Percentiles rank a stretch among this genome's conserved stretches.
Conservation (phyloP, 116 monocot genomes). For the Cymodocea nodosa region DNA sequence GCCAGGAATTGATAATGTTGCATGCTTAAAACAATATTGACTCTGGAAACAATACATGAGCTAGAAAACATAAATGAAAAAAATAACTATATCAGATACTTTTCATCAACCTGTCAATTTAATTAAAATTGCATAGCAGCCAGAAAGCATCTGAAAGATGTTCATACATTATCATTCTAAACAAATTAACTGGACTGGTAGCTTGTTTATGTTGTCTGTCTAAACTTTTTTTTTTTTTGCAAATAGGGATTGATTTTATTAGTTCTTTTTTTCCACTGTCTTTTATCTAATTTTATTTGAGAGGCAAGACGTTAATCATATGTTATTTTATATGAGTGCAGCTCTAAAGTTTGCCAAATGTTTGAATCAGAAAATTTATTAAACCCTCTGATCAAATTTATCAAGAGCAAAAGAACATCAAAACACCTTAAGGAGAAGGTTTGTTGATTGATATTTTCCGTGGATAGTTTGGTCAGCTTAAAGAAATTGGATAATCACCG, state of each 20-base stretch:
- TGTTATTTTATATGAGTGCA: constrained; percentile 10
- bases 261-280: no score
- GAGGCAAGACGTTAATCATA: neutral
- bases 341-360: constrained; percentile 34
- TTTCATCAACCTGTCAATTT: no score
- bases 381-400: constrained; percentile 28
- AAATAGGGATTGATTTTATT: no score
- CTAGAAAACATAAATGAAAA: neutral
- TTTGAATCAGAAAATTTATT: constrained; percentile 44
- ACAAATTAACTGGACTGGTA: no score
- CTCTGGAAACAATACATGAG: neutral
- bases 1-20: neutral
- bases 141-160: no score
- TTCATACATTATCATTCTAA: no score
- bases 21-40: neutral
- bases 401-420: constrained; percentile 32
- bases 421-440: constrained; percentile 54
- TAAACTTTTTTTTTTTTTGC: no score
- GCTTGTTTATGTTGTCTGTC: neutral
- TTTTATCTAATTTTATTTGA: neutral
- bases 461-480: constrained; percentile 1
- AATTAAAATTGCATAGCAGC: no score
- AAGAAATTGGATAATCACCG: neutral
- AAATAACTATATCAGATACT: no score
- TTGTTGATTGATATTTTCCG: neutral